Evolutionary conservation across 2,329 filamentous ascomycete genomes (phyloP), one percentile per base, ranked within the genome.

Genomic region (Hypoxylon sp.): DNA sequence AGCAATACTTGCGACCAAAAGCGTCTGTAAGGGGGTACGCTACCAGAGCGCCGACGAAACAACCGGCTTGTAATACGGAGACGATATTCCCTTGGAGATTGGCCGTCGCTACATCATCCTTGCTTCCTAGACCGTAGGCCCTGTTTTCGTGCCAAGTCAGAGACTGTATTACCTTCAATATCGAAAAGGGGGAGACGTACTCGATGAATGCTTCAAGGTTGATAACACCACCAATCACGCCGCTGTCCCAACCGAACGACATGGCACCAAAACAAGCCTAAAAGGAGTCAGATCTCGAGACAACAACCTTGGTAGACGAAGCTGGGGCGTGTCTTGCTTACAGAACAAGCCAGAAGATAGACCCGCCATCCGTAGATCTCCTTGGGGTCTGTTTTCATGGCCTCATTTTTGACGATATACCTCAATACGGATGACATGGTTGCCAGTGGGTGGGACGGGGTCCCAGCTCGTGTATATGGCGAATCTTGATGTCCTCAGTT

Each of bases 361-460:
- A 88, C 85, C 48, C 87, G 81, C 86, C 87, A 90, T 67, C 86
- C 86, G 72, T 90, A 90, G 57, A 90, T 85, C 72, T 89, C 84
- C 13, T 81, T 79, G 11, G 88, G 88, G 69, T 90, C 88, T 48
- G 78, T 75, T 70, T 80, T 84, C 78, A 89, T 88, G 52, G 88
- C 84, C 67, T 90, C 79, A 71, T 82, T 82, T 67, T 77, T 77
- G 61, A 82, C 78, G 62, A 82, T 79, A 64, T 75, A 77, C 58
- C 67, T 73, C 53, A 81, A 69, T 45, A 72, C 2, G 40, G 59
- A 64, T 65, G 68, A 48, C 54, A 64, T 70, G 60, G 33, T 60
- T 58, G 59, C 48, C 47, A 55, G 60, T 27, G 47, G 35, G 45
- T 51, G 54, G 57, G 54, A 48, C 21, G 37, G 15, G 18, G 43